phyloP scores from a whole-genome alignment of 805 yeast genomes.

The Cyberlindnera saturnus region DNA sequence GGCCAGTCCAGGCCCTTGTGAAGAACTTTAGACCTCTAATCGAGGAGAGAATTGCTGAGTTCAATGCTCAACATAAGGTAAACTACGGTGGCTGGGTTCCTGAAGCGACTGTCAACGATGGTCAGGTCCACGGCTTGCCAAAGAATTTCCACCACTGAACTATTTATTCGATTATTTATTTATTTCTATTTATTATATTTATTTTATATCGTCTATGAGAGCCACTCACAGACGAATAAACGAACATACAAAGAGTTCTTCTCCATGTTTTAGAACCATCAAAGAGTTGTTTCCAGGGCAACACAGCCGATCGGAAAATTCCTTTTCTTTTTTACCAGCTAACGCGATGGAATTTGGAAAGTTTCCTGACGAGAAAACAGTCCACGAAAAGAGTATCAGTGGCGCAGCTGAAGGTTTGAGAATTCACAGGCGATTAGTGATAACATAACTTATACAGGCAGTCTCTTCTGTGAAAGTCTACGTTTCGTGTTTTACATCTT shows the following conservation, averaged over 20 bases:
- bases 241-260: neutral
- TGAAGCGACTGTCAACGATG: slow-evolving; percentile 51
- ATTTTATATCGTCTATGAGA: neutral
- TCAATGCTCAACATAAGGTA: slow-evolving; percentile 38
- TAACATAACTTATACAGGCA: too few species aligned
- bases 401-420: too few species aligned
- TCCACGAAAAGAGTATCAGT: too few species aligned
- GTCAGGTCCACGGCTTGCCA: slow-evolving; percentile 58
- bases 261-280: too few species aligned
- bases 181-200: slow-evolving; percentile 3
- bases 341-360: too few species aligned
- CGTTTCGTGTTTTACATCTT: too few species aligned
- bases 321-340: too few species aligned
- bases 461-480: too few species aligned
- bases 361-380: too few species aligned
- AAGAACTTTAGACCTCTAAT: slow-evolving; percentile 79
- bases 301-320: too few species aligned
- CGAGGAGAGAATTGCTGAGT: slow-evolving; percentile 68
- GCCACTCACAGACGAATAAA: neutral
- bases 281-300: too few species aligned
- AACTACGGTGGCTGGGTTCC: slow-evolving; percentile 76
- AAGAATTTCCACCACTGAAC: slow-evolving; percentile 19
- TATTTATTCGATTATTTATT: slow-evolving; percentile 9
- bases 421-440: too few species aligned
- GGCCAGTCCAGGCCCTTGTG: slow-evolving; percentile 90